Conservation (phyloP, 345 rosid genomes). For the Jatropha curcas region DNA sequence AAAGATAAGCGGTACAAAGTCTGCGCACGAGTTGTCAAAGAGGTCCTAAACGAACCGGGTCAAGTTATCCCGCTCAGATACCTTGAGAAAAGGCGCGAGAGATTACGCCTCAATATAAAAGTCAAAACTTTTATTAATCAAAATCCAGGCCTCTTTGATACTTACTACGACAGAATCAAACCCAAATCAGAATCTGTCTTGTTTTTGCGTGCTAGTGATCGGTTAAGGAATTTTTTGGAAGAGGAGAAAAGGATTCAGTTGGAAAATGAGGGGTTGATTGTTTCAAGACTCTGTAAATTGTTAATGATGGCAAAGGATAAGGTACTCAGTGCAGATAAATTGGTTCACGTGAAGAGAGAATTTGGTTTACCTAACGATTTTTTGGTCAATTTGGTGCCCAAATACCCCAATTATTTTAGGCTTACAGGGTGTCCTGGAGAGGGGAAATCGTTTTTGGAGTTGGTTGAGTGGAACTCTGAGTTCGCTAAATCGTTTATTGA, state of each 20-base stretch:
- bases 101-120: conserved; percentile 54
- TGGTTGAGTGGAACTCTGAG: conserved; percentile 65
- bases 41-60: conserved; percentile 78
- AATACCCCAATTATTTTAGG: conserved; percentile 64
- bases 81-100: conserved; percentile 75
- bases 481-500: conserved; percentile 63
- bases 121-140: conserved; percentile 50
- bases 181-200: conserved; percentile 59
- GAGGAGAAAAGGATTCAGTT: conserved; percentile 54
- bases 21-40: conserved; percentile 68
- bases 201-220: conserved; percentile 55
- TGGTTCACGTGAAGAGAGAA: conserved; percentile 81
- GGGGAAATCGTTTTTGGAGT: conserved; percentile 61
- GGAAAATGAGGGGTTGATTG: conserved; percentile 55
- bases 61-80: conserved; percentile 71
- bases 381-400: conserved; percentile 57
- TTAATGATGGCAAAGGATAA: conserved; percentile 77
- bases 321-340: conserved; percentile 60
- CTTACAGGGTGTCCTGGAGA: conserved; percentile 55
- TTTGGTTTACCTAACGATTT: conserved; percentile 86
- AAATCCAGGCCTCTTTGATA: conserved; percentile 60
- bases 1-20: conserved; percentile 63
- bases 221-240: conserved; percentile 59
- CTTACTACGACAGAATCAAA: conserved; percentile 61
- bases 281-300: conserved; percentile 73